phyloP scores from a whole-genome alignment of 2,329 filamentous ascomycete species.

The Sclerotinia subarctica region DNA sequence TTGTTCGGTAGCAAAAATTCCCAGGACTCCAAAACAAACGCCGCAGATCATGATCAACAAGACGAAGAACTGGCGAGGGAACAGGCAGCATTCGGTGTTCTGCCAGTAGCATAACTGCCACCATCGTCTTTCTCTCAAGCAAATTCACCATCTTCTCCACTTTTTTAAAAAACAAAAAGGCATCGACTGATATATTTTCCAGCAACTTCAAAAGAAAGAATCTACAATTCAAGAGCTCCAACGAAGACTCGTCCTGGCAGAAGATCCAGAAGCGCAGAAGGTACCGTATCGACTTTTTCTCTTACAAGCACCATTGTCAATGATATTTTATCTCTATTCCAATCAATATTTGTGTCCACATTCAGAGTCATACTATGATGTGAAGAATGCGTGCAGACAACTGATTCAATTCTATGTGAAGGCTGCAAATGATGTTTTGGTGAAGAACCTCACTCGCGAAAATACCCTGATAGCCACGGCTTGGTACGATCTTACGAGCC shows the following conservation, averaged over 20 bases:
- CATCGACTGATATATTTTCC: conserved; percentile 28
- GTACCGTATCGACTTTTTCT: conserved; percentile 31
- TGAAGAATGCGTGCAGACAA: conserved; percentile 23
- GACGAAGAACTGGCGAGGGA: conserved; percentile 14
- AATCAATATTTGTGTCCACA: conserved; percentile 12
- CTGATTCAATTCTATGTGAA: conserved; percentile 26
- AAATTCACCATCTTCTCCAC: conserved; percentile 5
- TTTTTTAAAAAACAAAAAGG: not conserved
- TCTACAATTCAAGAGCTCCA: conserved; percentile 34
- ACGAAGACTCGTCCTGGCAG: conserved; percentile 33
- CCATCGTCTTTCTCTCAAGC: not conserved
- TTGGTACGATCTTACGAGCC: conserved; percentile 78
- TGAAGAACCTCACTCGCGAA: conserved; percentile 67
- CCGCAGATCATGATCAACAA: not conserved
- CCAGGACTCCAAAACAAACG: not conserved
- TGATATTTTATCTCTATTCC: conserved; percentile 11
- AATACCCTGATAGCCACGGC: conserved; percentile 77
- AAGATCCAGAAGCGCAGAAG: conserved; percentile 34
- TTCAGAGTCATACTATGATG: conserved; percentile 10
- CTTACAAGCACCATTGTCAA: conserved; percentile 19
- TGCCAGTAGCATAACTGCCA: conserved; percentile 18
- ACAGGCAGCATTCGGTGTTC: conserved; percentile 11
- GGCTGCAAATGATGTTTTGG: conserved; percentile 36
- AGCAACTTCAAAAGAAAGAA: conserved; percentile 36
- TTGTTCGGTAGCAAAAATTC: not conserved